Evolutionary conservation across 805 yeast species (phyloP), one percentile per base, ranked within the genome.

Genomic region (Metschnikowia proteae): DNA sequence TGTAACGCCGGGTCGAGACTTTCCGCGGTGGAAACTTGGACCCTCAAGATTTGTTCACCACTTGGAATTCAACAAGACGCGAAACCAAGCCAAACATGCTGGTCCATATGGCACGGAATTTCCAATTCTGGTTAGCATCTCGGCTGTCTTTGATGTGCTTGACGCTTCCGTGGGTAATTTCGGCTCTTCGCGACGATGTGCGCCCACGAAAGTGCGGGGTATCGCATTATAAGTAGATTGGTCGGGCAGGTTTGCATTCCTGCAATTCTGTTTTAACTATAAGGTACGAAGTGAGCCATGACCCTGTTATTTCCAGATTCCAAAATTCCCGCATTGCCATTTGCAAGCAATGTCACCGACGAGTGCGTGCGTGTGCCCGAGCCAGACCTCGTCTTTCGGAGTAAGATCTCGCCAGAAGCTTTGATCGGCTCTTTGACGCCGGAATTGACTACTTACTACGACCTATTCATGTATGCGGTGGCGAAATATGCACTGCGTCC

Each of bases 401-500:
- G 55, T 46, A 42, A 43, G 25, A 46, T 48, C 8, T 43, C 34
- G 27, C 55, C 60, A 2, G 40, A 38, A 10, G 28, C 41, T 6
- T 40, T 61, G 23, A 45, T 60, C 10, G 44, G 47, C 5, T 27
- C 35, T 31, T 28, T 46, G 23, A 29, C 46, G 4, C 72, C 75
- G 3, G 61, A 60, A 22, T 53, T 75, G 38, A 61, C 64, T 42
- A 78, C 81, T 7, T 59, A 65, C 43, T 67, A 71, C 51, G 65
- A 61, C 7, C 55, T 67, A 11, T 70, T 73, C 56, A 59, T 61
- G 33, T 34, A 52, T 17, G 53, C 73, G 3, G 67, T 57, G 8
- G 35, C 49, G 6, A 38, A 52, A 36, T 57, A 54, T 38, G 59
- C 63, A 1, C 62, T 68, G 33, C 44, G 55, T 3, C 68, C 70